phyloP scores from a whole-genome alignment of 768 basidiomycete genomes.

The Hericium erinaceus region DNA sequence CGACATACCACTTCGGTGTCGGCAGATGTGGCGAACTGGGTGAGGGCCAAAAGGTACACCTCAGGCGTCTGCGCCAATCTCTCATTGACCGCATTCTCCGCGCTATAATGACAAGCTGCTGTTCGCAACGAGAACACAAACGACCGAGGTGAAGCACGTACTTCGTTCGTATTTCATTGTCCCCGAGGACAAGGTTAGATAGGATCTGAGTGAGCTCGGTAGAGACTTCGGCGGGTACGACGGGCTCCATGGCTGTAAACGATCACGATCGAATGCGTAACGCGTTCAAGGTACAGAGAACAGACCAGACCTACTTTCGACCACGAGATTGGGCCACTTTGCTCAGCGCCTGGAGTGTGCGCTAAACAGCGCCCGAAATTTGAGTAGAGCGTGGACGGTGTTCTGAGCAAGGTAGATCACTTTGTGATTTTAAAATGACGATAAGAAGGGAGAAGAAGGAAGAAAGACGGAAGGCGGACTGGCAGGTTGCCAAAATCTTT shows the following conservation, averaged over 20 bases:
- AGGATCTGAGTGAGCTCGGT: constrained; percentile 75
- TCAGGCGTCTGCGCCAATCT: constrained; percentile 70
- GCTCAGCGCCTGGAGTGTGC: no score
- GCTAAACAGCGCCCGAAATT: no score
- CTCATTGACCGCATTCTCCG: constrained; percentile 77
- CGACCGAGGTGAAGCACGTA: constrained; percentile 18
- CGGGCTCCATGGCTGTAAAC: constrained; percentile 7
- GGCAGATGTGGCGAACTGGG: constrained; percentile 68
- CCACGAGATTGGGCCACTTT: no score
- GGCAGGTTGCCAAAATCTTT: not conserved
- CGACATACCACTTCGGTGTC: constrained; percentile 70
- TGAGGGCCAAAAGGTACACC: constrained; percentile 67
- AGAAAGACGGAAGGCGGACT: not conserved
- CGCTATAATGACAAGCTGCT: constrained; percentile 29
- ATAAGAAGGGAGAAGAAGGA: not conserved
- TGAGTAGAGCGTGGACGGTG: no score
- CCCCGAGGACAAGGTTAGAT: constrained; percentile 74
- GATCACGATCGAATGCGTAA: not conserved
- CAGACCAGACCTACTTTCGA: not conserved
- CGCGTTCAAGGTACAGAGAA: not conserved
- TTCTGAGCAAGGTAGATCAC: no score
- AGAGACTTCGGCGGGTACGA: constrained; percentile 56
- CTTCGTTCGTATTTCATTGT: constrained; percentile 75
- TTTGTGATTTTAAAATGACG: not conserved
- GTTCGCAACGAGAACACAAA: not conserved